Evolutionary conservation across 148 eudicot genomes (phyloP), one percentile per base, ranked within the genome.

Genomic region (Vaccinium macrocarpon): DNA sequence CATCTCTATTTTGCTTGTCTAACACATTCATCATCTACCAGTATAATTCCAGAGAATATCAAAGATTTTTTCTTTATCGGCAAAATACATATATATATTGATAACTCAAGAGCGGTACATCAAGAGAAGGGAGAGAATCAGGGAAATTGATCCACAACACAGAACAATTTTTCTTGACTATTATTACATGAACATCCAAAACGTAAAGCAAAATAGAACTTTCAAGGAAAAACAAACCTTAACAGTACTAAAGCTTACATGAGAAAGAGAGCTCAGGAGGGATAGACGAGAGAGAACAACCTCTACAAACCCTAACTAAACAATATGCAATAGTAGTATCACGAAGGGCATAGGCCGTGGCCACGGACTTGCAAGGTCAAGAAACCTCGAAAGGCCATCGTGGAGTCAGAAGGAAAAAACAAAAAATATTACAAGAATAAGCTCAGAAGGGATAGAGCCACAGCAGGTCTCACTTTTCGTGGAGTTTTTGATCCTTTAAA

Each of bases 331-430:
- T 29, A 27, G 4, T 11, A 16, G 8, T 52, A 14, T 61, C 42
- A 2, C 9, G 59, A 59, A 57, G 1, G 18, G 5, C 14, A 19
- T n/a, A 78, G 13, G 76, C 48, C 16, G 0, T 9, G 29, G 19
- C 35, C 19, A 61, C 56, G 88, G 94, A 79, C 94, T 92, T 92
- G 95, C 95, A 91, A 93, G 95, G 95, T 93, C 95, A 93, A 93
- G 95, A 93, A 93, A 93, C 89, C 88, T 70, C 86, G 78, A 85
- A 89, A 61, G 80, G 53, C 76, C 84, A 75, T 84, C 81, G 81
- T 85, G 84, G 68, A 62, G 80, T 86, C 7, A 27, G 74, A 81
- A 12, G 19, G 46, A 56, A 46, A 13, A 6, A 12, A 42, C 1
- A 12, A 12, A 6, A 46, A 16, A 76, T n/a, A 18, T 81, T 83